Evolutionary conservation across 208 protist species (phyloP).

Genomic region (Novymonas esmeraldas): DNA sequence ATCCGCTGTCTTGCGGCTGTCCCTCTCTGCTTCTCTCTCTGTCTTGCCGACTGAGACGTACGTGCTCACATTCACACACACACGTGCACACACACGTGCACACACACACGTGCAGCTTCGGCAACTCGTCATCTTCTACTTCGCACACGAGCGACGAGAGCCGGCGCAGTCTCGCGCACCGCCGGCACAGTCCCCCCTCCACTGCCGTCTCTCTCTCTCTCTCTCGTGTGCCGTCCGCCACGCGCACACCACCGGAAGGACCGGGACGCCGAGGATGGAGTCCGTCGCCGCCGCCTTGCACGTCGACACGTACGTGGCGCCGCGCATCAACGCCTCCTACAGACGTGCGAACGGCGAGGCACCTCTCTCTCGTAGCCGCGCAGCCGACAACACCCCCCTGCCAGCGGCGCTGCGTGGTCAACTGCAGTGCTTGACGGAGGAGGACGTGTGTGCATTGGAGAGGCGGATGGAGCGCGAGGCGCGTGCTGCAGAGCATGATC

Average conservation of each 20-base stretch:
- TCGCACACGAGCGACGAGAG: too few species aligned
- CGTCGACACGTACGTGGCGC: slow-evolving; percentile 30
- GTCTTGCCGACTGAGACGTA: too few species aligned
- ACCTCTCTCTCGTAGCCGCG: slow-evolving; percentile 2
- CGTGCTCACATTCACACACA: background rate
- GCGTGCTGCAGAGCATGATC: slow-evolving; percentile 14
- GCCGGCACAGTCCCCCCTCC: too few species aligned
- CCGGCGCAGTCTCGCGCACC: too few species aligned
- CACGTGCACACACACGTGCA: background rate
- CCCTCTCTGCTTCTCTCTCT: too few species aligned
- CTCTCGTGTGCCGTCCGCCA: background rate
- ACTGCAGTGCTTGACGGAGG: slow-evolving; percentile 36
- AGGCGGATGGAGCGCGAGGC: slow-evolving; percentile 33
- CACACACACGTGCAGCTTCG: background rate
- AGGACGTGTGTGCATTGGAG: slow-evolving; percentile 46
- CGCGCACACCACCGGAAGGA: background rate
- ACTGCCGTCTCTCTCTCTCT: background rate
- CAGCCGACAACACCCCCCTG: slow-evolving; percentile 10
- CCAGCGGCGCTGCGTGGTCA: slow-evolving; percentile 52
- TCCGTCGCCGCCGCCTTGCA: slow-evolving; percentile 9
- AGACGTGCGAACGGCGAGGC: slow-evolving; percentile 26
- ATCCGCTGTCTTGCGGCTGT: too few species aligned
- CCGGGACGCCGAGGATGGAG: slow-evolving; percentile 12
- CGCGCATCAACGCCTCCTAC: slow-evolving; percentile 21
- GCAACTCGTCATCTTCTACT: too few species aligned